Evolutionary conservation across 208 protist genomes (phyloP).

Genomic region (Naegleria gruberi): DNA sequence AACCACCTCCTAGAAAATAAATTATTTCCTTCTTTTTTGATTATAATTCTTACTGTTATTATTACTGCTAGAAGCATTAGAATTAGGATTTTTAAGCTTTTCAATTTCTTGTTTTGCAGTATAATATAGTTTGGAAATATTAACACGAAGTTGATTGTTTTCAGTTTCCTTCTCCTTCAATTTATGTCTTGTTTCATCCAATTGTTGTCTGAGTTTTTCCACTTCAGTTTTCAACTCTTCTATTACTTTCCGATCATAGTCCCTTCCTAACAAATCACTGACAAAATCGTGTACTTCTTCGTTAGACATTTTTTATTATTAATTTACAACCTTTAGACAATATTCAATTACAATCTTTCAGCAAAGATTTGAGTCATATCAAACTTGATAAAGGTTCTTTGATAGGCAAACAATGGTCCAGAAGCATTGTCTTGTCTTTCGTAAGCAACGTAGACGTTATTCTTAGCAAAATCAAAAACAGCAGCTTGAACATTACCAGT

Average conservation of each 20-base stretch:
- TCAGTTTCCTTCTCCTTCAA: background rate
- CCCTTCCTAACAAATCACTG: background rate
- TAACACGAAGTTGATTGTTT: background rate
- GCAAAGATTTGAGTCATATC: conserved; percentile 13
- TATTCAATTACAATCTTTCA: conserved; percentile 15
- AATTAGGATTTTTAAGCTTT: background rate
- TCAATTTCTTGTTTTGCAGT: background rate
- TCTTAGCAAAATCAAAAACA: conserved; percentile 15
- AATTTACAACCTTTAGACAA: background rate
- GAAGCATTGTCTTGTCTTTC: background rate
- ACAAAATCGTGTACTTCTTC: background rate
- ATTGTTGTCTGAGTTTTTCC: background rate
- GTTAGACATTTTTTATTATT: background rate
- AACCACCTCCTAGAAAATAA: background rate
- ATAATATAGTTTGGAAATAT: background rate
- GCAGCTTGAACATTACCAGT: conserved; percentile 18
- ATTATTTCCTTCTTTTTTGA: too few species aligned
- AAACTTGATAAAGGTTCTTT: background rate
- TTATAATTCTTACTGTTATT: background rate
- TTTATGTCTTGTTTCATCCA: background rate
- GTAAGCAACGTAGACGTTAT: conserved; percentile 19
- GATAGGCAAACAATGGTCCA: background rate
- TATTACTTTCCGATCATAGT: background rate
- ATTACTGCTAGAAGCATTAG: background rate
- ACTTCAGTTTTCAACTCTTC: background rate